Base-by-base conservation (phyloP, 148 eudicot genomes). In the Vaccinium vitisidaea region DNA sequence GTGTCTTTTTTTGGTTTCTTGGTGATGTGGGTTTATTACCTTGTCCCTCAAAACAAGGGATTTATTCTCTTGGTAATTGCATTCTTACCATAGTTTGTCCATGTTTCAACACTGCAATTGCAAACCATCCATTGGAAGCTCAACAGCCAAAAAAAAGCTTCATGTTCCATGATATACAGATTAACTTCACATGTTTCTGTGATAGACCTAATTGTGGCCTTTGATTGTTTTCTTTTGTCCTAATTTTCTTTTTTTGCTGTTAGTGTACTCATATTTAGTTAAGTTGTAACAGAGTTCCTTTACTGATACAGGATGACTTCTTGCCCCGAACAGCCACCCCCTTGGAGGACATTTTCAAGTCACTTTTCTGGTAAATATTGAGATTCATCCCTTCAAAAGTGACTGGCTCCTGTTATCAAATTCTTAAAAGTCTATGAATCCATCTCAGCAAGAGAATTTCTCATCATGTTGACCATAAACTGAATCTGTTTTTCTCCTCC, bases 241-340 rank as follows among this genome's bases (percentile, higher is more conserved):
- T 50, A 5, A 16, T 63, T 82, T 59, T 46, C 11, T 2, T 12
- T 43, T 71, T 75, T 10, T 23, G 0, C 54, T 81, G 27, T 18
- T 70, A n/a, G 53, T 79, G 0, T 30, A 30, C 36, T 55, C n/a
- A 25, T 71, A 39, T 9, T 63, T 70, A 25, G 65, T 81, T 23
- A 71, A 54, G 27, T 56, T 49, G 61, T 43, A 49, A 32, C 43
- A 27, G 16, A 1, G 8, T 73, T 83, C 27, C 21, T 80, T 12
- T 80, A 73, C 36, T 61, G 83, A 83, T 86, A 80, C 90, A 97
- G 99, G 99, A 97, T 84, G 99, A 97, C 87, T 97, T 95, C 90
- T 94, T 97, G 91, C 99, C 99, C 6, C 90, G 99, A 85, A 97
- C 99, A 83, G 98, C 99, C 49, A 97, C 98, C 18, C 99, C 99